Base-by-base conservation (phyloP, 495 filamentous ascomycete species). In the Aspergillus mulundensis region DNA sequence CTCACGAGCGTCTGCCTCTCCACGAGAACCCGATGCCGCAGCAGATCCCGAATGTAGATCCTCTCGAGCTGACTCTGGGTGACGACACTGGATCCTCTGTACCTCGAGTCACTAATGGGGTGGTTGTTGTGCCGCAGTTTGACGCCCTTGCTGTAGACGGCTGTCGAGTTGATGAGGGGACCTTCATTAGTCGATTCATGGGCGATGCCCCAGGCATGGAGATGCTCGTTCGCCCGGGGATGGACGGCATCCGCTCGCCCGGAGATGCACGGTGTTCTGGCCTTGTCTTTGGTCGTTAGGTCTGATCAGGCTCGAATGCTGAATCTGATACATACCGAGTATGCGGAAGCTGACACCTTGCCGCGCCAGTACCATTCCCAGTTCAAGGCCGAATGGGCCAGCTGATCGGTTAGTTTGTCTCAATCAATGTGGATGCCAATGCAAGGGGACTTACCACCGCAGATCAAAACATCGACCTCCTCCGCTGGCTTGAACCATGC, bases 41-140 rank as follows among this genome's bases (percentile, higher is more conserved):
- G 30, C 8, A 50, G 47, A 23, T 50, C 47, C 10, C 47, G 47
- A 20, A 50, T 50, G 25, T 50, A 50, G 18, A 50, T 50, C 32
- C 47, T 16, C 32, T 50, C 47, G 8, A 50, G 18, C 47, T 50
- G 47, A 0, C 47, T 30, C 32, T 50, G 47, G 1, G 47, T 50
- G 16, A 50, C 32, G 12, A 50, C 32, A n/a, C 18, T 18, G 5
- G 47, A 32, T 11, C 47, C 47, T 19, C 34, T 36, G 30, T 50
- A 50, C 2, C 47, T 16, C 5, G 47, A 50, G 19, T 50, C 47
- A 30, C 47, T 18, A 0, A 18, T 50, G 16, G 47, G 47, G 11
- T 39, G 28, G 19, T 28, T 36, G 32, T 30, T 50, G 30, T 50
- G 47, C 11, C 20, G 20, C 12, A 50, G 47, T 18, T 50, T 36